Percentiles rank a stretch among this genome's conserved stretches.
These are phyloP conservation scores for Rhododendron kiyosumense DNA, from an alignment of 148 eudicot genomes.

Conservation along the genomic window DNA sequence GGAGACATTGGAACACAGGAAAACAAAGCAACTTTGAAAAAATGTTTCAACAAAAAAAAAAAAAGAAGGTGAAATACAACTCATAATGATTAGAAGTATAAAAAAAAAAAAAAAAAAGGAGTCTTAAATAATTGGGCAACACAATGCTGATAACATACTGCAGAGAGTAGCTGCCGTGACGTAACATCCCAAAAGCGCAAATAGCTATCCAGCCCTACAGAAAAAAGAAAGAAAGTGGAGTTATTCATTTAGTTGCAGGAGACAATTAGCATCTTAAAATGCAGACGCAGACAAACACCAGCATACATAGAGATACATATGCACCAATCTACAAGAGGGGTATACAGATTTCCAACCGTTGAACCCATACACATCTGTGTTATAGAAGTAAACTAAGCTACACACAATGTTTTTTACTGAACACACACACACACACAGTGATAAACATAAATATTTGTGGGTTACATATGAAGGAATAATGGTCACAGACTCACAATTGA, in stretches of 20 bases:
- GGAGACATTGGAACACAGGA: neutral
- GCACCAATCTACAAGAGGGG: neutral
- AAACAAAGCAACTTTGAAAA: neutral
- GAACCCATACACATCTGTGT: neutral
- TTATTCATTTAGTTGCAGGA: neutral
- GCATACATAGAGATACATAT: neutral
- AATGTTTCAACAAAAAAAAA: neutral
- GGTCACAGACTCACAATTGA: neutral
- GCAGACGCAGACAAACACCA: neutral
- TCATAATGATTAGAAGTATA: neutral
- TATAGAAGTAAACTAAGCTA: neutral
- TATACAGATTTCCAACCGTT: neutral
- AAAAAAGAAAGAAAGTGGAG: neutral
- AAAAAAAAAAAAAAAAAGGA: too few relatives aligned
- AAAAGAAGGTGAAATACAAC: neutral
- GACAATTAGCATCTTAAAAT: neutral
- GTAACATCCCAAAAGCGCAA: constrained; percentile 87
- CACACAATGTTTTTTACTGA: neutral
- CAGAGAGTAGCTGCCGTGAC: constrained; percentile 87
- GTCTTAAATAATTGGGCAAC: neutral
- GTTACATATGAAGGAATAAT: neutral
- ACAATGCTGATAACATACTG: constrained; percentile 47
- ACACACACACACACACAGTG: neutral
- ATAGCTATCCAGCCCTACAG: constrained; percentile 80
- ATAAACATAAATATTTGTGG: neutral